Evolutionary conservation across 2,329 filamentous ascomycete genomes (phyloP).

Genomic region (Aspergillus brasiliensis): DNA sequence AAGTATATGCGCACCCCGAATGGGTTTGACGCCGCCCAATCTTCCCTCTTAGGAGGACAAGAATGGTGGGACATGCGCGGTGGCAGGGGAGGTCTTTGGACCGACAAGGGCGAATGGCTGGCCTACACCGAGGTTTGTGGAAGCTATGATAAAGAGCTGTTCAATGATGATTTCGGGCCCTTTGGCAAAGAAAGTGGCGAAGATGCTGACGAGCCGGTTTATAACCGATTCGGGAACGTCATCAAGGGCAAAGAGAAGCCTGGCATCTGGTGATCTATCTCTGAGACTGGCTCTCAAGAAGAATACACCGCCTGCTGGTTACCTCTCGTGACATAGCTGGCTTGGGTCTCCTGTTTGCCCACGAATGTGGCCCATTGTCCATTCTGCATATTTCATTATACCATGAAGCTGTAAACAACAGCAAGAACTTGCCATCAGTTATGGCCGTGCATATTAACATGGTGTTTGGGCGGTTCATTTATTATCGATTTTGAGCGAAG

Average conservation of each 20-base stretch:
- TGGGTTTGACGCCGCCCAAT: conserved; percentile 46
- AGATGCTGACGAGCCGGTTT: conserved; percentile 34
- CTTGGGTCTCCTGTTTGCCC: neutral
- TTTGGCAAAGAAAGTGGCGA: conserved; percentile 42
- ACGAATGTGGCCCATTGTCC: neutral
- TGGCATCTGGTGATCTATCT: neutral
- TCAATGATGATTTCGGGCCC: conserved; percentile 50
- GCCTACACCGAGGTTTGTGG: conserved; percentile 53
- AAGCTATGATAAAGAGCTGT: conserved; percentile 48
- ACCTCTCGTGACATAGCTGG: neutral
- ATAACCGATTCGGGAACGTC: conserved; percentile 42
- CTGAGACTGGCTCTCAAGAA: conserved; percentile 7
- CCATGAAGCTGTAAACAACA: neutral
- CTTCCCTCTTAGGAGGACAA: conserved; percentile 49
- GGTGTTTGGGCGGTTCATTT: neutral
- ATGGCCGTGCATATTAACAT: conserved; percentile 2
- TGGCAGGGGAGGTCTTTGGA: conserved; percentile 58
- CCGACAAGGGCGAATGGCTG: conserved; percentile 52
- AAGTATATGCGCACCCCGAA: conserved; percentile 50
- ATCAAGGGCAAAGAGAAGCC: conserved; percentile 36
- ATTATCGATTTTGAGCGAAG: neutral
- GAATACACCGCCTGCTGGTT: neutral
- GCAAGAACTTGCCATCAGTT: neutral
- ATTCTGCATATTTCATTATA: conserved; percentile 14
- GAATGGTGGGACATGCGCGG: conserved; percentile 54